These are phyloP conservation scores for Populus alba DNA, from an alignment of 345 rosid species.

Conservation along the genomic window DNA sequence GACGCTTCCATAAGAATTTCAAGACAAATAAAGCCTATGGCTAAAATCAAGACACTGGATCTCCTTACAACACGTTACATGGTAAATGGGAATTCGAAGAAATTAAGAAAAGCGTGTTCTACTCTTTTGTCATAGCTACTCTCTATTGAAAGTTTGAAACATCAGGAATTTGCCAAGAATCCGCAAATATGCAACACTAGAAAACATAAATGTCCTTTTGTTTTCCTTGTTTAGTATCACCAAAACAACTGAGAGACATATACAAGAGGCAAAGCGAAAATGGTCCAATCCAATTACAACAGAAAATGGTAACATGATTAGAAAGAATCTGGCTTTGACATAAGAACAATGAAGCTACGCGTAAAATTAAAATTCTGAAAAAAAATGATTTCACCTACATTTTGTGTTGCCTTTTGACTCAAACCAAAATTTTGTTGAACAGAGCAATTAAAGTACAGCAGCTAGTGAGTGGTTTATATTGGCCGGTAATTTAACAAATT, in stretches of 20 bases:
- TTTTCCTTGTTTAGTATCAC: not conserved
- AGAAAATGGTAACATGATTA: not conserved
- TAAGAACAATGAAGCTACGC: constrained; percentile 3
- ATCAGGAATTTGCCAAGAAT: too few species aligned
- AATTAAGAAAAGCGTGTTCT: too few species aligned
- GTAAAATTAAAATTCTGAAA: not conserved
- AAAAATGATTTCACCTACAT: not conserved
- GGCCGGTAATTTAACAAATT: constrained; percentile 11
- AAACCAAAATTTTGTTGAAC: not conserved
- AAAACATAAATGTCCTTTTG: too few species aligned
- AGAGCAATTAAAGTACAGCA: not conserved
- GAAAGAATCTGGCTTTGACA: too few species aligned
- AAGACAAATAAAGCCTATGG: too few species aligned
- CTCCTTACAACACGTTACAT: too few species aligned
- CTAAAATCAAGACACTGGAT: too few species aligned
- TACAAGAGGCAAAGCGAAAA: not conserved
- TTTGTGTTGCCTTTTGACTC: constrained; percentile 1
- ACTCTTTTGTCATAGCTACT: too few species aligned
- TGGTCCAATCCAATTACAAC: not conserved
- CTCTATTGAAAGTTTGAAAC: too few species aligned
- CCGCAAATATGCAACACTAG: not conserved
- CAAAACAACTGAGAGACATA: not conserved
- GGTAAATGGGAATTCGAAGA: too few species aligned
- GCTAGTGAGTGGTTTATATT: not conserved
- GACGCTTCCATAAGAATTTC: too few species aligned